Evolutionary conservation across 805 yeast genomes (phyloP).

Genomic region (Komagataella phaffii): DNA sequence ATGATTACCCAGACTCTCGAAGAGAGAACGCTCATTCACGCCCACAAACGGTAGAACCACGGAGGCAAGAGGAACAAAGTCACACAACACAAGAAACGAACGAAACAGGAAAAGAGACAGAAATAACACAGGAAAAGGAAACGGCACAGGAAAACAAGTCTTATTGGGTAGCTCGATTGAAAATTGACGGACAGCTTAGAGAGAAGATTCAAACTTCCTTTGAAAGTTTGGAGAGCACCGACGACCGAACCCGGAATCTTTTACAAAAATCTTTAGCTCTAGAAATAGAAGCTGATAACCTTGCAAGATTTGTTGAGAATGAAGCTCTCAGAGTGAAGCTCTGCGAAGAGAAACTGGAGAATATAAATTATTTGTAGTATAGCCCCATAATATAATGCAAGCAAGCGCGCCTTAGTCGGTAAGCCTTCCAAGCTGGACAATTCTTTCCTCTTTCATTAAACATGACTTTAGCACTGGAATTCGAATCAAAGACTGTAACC

Average conservation of each 20-base stretch:
- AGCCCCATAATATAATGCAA: background rate
- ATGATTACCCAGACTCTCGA: background rate
- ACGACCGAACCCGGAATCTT: background rate
- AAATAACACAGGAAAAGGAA: background rate
- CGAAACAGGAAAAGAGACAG: background rate
- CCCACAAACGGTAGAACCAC: background rate
- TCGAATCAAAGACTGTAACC: background rate
- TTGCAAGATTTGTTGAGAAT: background rate
- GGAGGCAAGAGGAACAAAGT: background rate
- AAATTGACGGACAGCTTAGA: background rate
- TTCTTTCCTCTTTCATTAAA: background rate
- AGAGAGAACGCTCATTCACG: background rate
- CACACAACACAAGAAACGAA: background rate
- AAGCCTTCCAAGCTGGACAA: background rate
- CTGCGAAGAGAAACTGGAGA: slow-evolving; percentile 36
- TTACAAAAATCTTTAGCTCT: slow-evolving; percentile 9
- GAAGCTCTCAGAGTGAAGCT: slow-evolving; percentile 22
- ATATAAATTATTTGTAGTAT: slow-evolving; percentile 24
- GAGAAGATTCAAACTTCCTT: background rate
- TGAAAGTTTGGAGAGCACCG: background rate
- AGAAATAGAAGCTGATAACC: slow-evolving; percentile 15
- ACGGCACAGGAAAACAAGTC: background rate
- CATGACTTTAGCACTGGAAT: background rate
- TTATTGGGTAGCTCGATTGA: background rate
- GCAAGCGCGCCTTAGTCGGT: background rate